Evolutionary conservation across 2,329 filamentous ascomycete species (phyloP).

Genomic region (Purpureocillium takamizusanense): DNA sequence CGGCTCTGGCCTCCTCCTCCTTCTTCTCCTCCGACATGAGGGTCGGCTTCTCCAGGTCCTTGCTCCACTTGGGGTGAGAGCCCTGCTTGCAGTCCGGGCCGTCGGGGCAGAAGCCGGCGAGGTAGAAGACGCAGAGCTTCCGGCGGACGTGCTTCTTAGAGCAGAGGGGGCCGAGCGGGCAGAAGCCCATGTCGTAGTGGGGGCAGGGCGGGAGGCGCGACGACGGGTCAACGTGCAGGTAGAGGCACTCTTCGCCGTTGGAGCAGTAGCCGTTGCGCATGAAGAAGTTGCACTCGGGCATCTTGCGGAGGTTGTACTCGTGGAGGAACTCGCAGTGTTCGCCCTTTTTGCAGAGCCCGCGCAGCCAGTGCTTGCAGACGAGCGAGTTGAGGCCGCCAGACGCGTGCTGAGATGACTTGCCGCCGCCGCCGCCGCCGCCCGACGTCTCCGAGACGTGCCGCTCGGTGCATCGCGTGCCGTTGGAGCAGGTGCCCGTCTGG

Average conservation of each 20-base stretch:
- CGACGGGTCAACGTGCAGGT: constrained; percentile 80
- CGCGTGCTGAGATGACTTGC: constrained; percentile 22
- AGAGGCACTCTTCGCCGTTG: constrained; percentile 93
- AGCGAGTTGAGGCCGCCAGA: constrained; percentile 62
- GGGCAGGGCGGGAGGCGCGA: constrained; percentile 73
- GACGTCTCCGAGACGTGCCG: constrained; percentile 49
- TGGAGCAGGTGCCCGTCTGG: constrained; percentile 75
- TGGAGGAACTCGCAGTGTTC: constrained; percentile 95
- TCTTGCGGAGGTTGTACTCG: constrained; percentile 96
- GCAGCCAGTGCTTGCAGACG: constrained; percentile 98
- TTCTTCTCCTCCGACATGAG: constrained; percentile 60
- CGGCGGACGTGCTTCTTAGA: constrained; percentile 82
- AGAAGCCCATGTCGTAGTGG: constrained; percentile 93
- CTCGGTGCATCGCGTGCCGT: constrained; percentile 77
- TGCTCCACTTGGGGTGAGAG: constrained; percentile 75
- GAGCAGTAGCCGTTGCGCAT: constrained; percentile 88
- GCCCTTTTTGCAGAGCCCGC: constrained; percentile 95
- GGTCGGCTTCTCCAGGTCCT: constrained; percentile 65
- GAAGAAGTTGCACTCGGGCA: constrained; percentile 98
- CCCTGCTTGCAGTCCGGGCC: constrained; percentile 65
- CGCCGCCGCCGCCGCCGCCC: no score
- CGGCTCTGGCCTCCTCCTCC: constrained; percentile 32
- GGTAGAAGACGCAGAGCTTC: constrained; percentile 72
- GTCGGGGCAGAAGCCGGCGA: constrained; percentile 92
- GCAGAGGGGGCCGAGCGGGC: constrained; percentile 78